phyloP scores from a whole-genome alignment of 306 rosid species.

The Vicia sativa region DNA sequence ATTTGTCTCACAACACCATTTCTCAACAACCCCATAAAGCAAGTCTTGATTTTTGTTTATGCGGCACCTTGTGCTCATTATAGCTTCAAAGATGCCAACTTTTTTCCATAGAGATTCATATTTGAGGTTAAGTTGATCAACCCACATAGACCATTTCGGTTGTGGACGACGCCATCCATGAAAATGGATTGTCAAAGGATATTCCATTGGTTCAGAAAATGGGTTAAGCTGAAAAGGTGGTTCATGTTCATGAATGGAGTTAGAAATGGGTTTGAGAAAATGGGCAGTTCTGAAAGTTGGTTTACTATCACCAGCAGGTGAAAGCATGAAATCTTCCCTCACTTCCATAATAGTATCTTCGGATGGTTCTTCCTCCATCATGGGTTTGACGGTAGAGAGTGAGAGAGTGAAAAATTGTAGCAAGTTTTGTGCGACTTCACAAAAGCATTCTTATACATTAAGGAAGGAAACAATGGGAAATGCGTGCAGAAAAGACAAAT shows the following conservation, averaged over 20 bases:
- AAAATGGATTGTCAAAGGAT: conserved; percentile 33
- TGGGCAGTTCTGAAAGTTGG: conserved; percentile 45
- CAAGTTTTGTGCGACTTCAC: too few species aligned
- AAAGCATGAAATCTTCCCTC: conserved; percentile 53
- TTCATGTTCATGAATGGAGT: conserved; percentile 11
- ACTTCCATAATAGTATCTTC: conserved; percentile 40
- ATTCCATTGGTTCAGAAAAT: conserved; percentile 20
- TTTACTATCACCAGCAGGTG: conserved; percentile 46
- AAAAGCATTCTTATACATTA: too few species aligned
- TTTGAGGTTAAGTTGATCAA: conserved; percentile 25
- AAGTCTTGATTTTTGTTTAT: too few species aligned
- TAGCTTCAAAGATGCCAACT: conserved; percentile 48
- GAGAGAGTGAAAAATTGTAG: too few species aligned
- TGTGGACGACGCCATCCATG: conserved; percentile 36
- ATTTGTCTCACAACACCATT: too few species aligned
- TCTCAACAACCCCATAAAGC: too few species aligned
- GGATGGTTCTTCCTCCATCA: conserved; percentile 13
- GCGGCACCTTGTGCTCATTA: too few species aligned
- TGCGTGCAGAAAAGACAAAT: background rate
- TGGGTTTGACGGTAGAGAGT: background rate
- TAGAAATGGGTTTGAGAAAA: conserved; percentile 49
- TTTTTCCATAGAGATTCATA: conserved; percentile 37
- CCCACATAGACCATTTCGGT: conserved; percentile 41
- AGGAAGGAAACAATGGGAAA: too few species aligned
- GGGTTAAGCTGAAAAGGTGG: background rate